A percentile compares a stretch with the other conserved stretches of the same genome.
Evolutionary conservation across 441 rosid species (phyloP).

Genomic region (Pelargonium cotyledonis): DNA sequence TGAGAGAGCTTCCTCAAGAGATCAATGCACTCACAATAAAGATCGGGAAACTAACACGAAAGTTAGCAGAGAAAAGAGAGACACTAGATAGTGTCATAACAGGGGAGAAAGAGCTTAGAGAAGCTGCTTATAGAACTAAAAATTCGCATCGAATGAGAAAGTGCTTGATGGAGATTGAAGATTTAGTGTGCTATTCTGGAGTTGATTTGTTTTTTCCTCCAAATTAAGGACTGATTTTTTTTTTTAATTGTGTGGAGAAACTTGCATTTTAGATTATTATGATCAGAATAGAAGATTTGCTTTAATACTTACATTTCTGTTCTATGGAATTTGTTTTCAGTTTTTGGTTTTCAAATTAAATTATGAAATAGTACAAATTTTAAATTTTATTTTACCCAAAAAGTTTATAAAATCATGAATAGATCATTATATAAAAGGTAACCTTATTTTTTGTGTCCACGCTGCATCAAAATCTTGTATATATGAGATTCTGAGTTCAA

Average conservation of each 20-base stretch:
- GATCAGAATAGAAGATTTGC: too few species aligned
- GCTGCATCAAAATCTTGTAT: too few species aligned
- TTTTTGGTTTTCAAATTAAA: too few species aligned
- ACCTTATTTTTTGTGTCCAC: too few species aligned
- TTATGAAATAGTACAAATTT: too few species aligned
- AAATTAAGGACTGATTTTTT: background rate
- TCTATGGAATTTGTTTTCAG: too few species aligned
- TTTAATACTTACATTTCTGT: too few species aligned
- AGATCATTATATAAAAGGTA: too few species aligned
- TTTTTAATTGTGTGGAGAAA: background rate
- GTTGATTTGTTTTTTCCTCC: background rate
- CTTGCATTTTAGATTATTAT: too few species aligned
- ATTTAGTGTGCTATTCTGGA: background rate
- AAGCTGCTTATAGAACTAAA: background rate
- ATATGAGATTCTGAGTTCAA: too few species aligned
- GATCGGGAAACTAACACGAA: background rate
- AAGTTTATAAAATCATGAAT: too few species aligned
- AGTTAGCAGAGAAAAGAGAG: background rate
- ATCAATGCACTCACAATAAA: background rate
- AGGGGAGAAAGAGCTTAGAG: background rate
- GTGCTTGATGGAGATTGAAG: background rate
- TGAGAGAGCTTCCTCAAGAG: background rate
- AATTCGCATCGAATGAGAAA: background rate
- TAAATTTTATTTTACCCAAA: too few species aligned
- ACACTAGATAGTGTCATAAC: background rate